phyloP scores from a whole-genome alignment of 257 asterid species.

The Fraxinus cuspidata region DNA sequence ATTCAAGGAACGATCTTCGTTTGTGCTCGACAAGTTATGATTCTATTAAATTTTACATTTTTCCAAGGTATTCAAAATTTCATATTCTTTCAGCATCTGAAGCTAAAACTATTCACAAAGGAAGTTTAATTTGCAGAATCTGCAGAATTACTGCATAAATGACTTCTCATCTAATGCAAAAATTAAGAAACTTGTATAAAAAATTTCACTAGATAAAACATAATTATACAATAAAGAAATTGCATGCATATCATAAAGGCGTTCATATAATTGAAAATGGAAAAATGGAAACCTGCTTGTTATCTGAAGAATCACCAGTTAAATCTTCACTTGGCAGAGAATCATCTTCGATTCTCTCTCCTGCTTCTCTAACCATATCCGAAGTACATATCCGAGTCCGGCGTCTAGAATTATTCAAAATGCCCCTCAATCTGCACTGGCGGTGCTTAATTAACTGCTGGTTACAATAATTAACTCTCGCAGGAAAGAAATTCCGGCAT shows the following conservation, averaged over 20 bases:
- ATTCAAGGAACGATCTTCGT: not conserved
- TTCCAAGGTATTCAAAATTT: not conserved
- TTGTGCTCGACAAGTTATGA: not conserved
- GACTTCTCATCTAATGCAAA: not conserved
- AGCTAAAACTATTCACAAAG: not conserved
- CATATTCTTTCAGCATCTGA: not conserved
- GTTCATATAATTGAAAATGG: not conserved
- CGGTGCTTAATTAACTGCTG: conserved; percentile 13
- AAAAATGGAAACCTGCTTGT: conserved; percentile 7
- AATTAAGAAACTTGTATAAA: not conserved
- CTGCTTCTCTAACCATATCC: conserved; percentile 27
- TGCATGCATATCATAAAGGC: not conserved
- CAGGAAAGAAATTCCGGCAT: conserved; percentile 9
- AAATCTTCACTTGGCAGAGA: conserved; percentile 18
- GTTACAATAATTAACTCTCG: conserved; percentile 18
- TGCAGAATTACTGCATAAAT: not conserved
- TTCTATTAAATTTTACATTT: not conserved
- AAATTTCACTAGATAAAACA: not conserved
- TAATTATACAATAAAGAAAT: not conserved
- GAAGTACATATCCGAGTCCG: not conserved
- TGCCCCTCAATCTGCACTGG: conserved; percentile 26
- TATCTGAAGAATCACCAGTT: conserved; percentile 5
- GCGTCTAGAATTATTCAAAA: conserved; percentile 16
- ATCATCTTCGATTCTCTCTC: conserved; percentile 25
- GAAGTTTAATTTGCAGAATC: not conserved